phyloP scores from a whole-genome alignment of 305 asterid genomes.

The Galium porrigens region DNA sequence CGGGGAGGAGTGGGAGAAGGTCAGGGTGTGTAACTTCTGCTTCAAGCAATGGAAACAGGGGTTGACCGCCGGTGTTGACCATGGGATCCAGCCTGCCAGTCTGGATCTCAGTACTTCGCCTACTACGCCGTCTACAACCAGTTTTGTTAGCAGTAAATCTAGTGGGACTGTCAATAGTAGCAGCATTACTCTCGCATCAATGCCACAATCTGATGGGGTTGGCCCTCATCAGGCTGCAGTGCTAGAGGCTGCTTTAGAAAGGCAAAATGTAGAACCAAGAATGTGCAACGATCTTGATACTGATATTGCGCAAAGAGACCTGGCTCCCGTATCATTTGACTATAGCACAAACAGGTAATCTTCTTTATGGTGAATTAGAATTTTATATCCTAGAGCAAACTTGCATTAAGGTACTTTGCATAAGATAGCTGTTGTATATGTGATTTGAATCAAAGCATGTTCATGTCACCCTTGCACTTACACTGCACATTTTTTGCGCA shows the following conservation, averaged over 20 bases:
- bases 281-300: constrained; percentile 23
- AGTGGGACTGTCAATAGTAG: constrained; percentile 63
- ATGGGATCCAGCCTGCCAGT: constrained; percentile 36
- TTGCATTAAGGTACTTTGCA: background rate
- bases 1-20: constrained; percentile 50
- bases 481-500: background rate
- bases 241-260: constrained; percentile 42
- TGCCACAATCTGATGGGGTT: constrained; percentile 44
- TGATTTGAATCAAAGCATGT: background rate
- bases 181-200: constrained; percentile 40
- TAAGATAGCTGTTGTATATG: background rate
- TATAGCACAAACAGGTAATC: constrained; percentile 45
- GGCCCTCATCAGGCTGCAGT: constrained; percentile 43
- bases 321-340: constrained; percentile 27
- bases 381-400: background rate
- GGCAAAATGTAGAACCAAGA: constrained; percentile 29
- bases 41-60: constrained; percentile 60
- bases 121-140: constrained; percentile 50
- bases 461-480: background rate
- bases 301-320: constrained; percentile 25
- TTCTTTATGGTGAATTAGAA: background rate
- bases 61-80: constrained; percentile 25
- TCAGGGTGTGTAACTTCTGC: constrained; percentile 79
- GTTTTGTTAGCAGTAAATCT: constrained; percentile 72
- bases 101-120: constrained; percentile 48